Base-by-base conservation (phyloP, 1,284 basidiomycete species). In the Agroathelia rolfsii region DNA sequence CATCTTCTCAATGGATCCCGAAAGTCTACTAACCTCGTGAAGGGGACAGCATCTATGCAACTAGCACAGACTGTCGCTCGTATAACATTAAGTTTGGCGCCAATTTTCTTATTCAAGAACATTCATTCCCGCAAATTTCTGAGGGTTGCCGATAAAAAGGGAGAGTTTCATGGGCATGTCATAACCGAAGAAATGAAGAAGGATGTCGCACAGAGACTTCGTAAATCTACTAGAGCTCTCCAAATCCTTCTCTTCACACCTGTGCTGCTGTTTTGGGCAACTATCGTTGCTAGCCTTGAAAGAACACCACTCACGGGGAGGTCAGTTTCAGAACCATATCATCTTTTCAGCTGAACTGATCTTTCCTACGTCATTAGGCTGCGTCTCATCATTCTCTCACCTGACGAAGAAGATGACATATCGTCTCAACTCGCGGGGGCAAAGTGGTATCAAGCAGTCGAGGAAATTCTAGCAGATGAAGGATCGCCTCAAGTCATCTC, bases 351-450 rank as follows among this genome's bases (percentile, higher is more conserved):
- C 22, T 24, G 28, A 17, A 20, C 19, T 21, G 22, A 28, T n/a
- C 34, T 37, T 19, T 44, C 32, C 38, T 34, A 9, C 17, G 9
- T 26, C 12, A 30, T 9, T 37, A 85, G 87, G 44, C 86, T 80
- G 82, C 69, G 88, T 32, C 54, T 89, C 40, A 90, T 94, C 39
- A 65, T 92, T 9, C 67, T 94, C 6, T 90, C 87, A 1, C 85
- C 88, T 0, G 84, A 89, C 46, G 89, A 93, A 55, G 89, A 94
- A 50, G 85, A 90, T 28, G 72, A 76, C 12, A 85, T 94, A 24
- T 75, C 85, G 11, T 53, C 62, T 2, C 77, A 83, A 46, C 68
- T 94, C 9, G 73, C 76, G 24, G 88, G 86, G 6, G 58, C 72
- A 15, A 86, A 84, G 30, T 94, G 89, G 89, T 88, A 82, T 55